Base-by-base conservation (phyloP, 208 protist genomes). In the Strigomonas culicis region DNA sequence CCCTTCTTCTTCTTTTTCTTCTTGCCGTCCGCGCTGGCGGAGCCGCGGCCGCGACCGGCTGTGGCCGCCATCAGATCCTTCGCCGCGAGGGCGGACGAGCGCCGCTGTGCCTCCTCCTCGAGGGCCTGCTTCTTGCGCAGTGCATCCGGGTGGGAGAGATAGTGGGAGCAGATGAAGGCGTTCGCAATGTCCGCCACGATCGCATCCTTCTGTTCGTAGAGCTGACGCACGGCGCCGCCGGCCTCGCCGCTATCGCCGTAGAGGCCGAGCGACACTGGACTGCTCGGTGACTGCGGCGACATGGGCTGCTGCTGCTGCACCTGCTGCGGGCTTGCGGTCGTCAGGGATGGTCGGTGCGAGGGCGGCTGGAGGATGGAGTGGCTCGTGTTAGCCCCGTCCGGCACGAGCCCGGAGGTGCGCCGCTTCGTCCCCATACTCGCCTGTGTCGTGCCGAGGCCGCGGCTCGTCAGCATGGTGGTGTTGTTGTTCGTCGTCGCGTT, bases 91-190 rank as follows among this genome's bases (percentile, higher is more conserved):
- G 52, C 55, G n/a, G 53, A 49, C 1, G 70, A 74, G 27, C 28
- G 61, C 32, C 59, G 66, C 4, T 52, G 66, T 19, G 49, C 43
- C 47, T 44, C 72, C 50, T 8, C 65, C 25, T 58, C 59, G 50
- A 60, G 67, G 43, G 19, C 63, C 10, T 68, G 75, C 17, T 39
- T 65, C 22, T 59, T 52, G 65, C 74, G 27, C 50, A 56, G 57
- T 2, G 74, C 77, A 6, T 75, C 77, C 1, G 86, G 82, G 66
- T 89, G 31, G 32, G 67, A 56, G 19, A 81, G 63, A 55, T 82
- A 75, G 73, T 84, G 80, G 10, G 74, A 70, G 11, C 65, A 68
- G 53, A 86, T 77, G 55, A 93, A 93, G 19, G 63, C 68, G 13
- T 90, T 70, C 22, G 85, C 70, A 24, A 93, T 58, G 31, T 89